phyloP scores from a whole-genome alignment of 441 rosid genomes.

The Populus hybrid region DNA sequence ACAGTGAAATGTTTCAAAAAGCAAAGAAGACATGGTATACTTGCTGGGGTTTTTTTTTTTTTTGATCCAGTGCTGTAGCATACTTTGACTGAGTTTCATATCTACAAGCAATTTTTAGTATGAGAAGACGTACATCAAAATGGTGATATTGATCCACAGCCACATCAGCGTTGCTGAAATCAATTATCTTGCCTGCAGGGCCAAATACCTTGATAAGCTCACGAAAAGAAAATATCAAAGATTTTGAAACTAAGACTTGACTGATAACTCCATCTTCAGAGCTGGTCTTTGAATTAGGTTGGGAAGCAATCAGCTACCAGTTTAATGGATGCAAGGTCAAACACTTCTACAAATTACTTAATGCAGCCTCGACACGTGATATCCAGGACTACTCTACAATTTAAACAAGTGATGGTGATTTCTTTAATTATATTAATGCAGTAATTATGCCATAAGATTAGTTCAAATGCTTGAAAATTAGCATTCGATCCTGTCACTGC shows the following conservation, averaged over 20 bases:
- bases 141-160: conserved; percentile 90
- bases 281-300: background rate
- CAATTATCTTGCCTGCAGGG: conserved; percentile 51
- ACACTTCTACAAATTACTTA: background rate
- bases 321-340: background rate
- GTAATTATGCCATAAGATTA: background rate
- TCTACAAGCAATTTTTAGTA: background rate
- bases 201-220: background rate
- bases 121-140: conserved; percentile 40
- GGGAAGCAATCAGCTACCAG: background rate
- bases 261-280: background rate
- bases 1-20: background rate
- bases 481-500: background rate
- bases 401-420: background rate
- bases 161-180: conserved; percentile 80
- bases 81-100: background rate
- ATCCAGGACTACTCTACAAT: background rate
- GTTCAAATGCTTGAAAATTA: background rate
- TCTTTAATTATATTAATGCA: background rate
- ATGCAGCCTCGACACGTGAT: background rate
- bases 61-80: background rate
- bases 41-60: background rate
- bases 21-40: background rate
- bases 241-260: background rate
- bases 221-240: background rate